Percentiles rank a stretch among this genome's conserved stretches.
These are phyloP conservation scores for Knoxdaviesia proteae DNA, from an alignment of 2,329 filamentous ascomycete genomes.

Conservation along the genomic window DNA sequence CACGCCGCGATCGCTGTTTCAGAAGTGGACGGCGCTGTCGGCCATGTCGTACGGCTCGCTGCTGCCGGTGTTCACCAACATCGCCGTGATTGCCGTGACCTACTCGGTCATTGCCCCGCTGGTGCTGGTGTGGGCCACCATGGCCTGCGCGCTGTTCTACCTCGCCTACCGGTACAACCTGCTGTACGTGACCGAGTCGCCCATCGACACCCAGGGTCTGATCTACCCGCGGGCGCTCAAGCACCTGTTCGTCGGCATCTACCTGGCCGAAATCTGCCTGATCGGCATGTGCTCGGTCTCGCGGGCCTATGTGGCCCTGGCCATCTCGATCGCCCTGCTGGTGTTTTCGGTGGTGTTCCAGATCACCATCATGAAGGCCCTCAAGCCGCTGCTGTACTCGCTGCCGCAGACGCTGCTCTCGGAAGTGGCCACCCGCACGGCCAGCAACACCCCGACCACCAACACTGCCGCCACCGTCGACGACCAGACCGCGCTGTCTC, in stretches of 20 bases:
- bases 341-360: slow-evolving; percentile 62
- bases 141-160: slow-evolving; percentile 63
- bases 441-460: slow-evolving; percentile 2
- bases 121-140: slow-evolving; percentile 57
- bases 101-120: slow-evolving; percentile 73
- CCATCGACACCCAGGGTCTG: slow-evolving; percentile 73
- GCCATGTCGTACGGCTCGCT: slow-evolving; percentile 59
- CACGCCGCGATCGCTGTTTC: slow-evolving; percentile 62
- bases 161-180: slow-evolving; percentile 74
- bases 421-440: slow-evolving; percentile 19
- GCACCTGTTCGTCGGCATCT: slow-evolving; percentile 65
- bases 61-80: slow-evolving; percentile 53
- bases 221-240: slow-evolving; percentile 77
- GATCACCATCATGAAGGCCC: slow-evolving; percentile 44
- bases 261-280: slow-evolving; percentile 59
- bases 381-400: slow-evolving; percentile 51
- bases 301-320: slow-evolving; percentile 44
- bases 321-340: slow-evolving; percentile 56
- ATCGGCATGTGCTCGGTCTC: slow-evolving; percentile 63
- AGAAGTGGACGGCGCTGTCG: slow-evolving; percentile 47
- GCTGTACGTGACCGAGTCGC: slow-evolving; percentile 57
- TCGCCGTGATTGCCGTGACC: slow-evolving; percentile 53
- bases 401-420: slow-evolving; percentile 40
- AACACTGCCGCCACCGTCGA: slow-evolving; percentile 11
- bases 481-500: slow-evolving; percentile 10